A percentile compares a stretch with the other conserved stretches of the same genome.
These are phyloP conservation scores for Rhodosporidiobolus sp. DNA, from an alignment of 768 basidiomycete species.

Conservation along the genomic window DNA sequence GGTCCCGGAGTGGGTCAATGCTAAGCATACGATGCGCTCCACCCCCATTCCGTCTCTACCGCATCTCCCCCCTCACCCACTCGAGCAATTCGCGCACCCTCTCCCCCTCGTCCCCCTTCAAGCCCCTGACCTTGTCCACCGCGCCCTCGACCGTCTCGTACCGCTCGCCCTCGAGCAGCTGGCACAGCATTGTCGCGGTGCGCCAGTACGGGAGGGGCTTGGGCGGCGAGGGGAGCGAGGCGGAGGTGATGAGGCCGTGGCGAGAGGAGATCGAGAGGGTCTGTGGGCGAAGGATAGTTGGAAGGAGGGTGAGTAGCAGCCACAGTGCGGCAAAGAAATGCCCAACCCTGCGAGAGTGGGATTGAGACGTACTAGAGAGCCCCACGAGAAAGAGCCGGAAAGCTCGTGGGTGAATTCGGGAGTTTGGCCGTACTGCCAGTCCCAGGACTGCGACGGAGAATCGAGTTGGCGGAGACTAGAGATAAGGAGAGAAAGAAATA, in stretches of 20 bases:
- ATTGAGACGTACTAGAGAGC: not conserved
- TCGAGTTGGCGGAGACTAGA: not conserved
- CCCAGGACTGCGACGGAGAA: slow-evolving; percentile 66
- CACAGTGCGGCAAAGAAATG: not conserved
- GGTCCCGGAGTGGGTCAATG: too few species aligned
- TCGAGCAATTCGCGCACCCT: slow-evolving; percentile 11
- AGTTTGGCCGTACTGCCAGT: slow-evolving; percentile 89
- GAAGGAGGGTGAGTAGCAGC: not conserved
- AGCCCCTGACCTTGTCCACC: not conserved
- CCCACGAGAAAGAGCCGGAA: slow-evolving; percentile 46
- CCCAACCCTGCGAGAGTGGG: not conserved
- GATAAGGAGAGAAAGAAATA: not conserved
- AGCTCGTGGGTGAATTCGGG: slow-evolving; percentile 79
- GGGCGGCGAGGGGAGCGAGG: slow-evolving; percentile 10
- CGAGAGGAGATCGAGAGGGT: slow-evolving; percentile 33
- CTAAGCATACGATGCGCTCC: too few species aligned
- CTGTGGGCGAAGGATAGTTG: not conserved
- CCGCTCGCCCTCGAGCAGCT: slow-evolving; percentile 31
- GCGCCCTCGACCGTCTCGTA: slow-evolving; percentile 32
- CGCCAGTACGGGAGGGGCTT: slow-evolving; percentile 4
- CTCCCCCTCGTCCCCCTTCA: not conserved
- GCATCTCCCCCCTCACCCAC: slow-evolving; percentile 38
- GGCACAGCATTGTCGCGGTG: slow-evolving; percentile 17
- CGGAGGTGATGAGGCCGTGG: slow-evolving; percentile 42
- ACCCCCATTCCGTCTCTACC: not conserved